Conservation (phyloP, 2,329 filamentous ascomycete species). For the Ascochyta clinopodiicola region DNA sequence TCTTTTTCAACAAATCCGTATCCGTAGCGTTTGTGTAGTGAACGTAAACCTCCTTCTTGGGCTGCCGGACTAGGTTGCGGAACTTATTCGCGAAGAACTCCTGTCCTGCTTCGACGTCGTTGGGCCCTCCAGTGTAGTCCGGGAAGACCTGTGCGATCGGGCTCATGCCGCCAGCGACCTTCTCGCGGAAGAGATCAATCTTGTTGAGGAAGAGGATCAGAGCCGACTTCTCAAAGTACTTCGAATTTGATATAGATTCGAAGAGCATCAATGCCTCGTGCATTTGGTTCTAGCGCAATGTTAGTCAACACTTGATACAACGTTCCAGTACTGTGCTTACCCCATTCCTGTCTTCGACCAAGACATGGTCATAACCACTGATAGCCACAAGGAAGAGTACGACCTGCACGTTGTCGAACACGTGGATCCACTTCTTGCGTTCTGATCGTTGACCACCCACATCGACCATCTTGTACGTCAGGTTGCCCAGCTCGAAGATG, state of each 20-base stretch:
- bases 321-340: constrained; percentile 61
- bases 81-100: constrained; percentile 61
- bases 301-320: constrained; percentile 7
- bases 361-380: constrained; percentile 93
- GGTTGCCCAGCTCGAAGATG: constrained; percentile 86
- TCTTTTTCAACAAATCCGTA: constrained; percentile 63
- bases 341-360: constrained; percentile 95
- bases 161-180: constrained; percentile 54
- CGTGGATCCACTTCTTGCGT: constrained; percentile 97
- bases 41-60: constrained; percentile 59
- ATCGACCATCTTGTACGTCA: constrained; percentile 97
- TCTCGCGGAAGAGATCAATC: constrained; percentile 60
- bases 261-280: constrained; percentile 62
- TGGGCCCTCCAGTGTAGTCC: constrained; percentile 53
- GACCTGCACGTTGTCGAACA: constrained; percentile 92
- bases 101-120: constrained; percentile 56
- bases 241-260: constrained; percentile 60
- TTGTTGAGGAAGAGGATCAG: constrained; percentile 62
- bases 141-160: constrained; percentile 59
- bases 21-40: constrained; percentile 62
- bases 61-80: constrained; percentile 57
- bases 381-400: constrained; percentile 93
- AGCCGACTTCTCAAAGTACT: constrained; percentile 59
- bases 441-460: constrained; percentile 91
- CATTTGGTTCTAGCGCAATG: constrained; percentile 58